Evolutionary conservation across 2,329 filamentous ascomycete species (phyloP), one percentile per base, ranked within the genome.

Genomic region (Colletotrichum sublineola): DNA sequence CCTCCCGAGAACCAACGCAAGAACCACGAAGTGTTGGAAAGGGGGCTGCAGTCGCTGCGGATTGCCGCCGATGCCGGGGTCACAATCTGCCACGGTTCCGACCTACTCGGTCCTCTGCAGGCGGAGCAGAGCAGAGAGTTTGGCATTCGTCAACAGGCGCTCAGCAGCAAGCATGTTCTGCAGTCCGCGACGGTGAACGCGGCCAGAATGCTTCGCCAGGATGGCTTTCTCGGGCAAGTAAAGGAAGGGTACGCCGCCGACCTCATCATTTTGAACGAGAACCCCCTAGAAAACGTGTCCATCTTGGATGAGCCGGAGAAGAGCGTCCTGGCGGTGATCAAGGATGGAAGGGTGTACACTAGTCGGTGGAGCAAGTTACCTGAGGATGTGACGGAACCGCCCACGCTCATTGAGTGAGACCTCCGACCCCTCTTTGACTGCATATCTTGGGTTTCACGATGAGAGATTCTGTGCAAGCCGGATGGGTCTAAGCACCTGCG

Each of bases 251-350:
- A 85, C 71, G 79, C 80, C 2, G 88, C 88, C 0, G 89, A 91
- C 77, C 56, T 91, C 53, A 74, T 90, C 40, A 79, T 90, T 3
- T 75, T 90, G 53, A 84, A 85, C 50, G 75, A 76, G 53, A 89
- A 89, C 75, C 89, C 88, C 2, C 77, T 91, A 63, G 83, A 89
- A n/a, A 84, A 90, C 75, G 83, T 90, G 24, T 81, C 82, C 0
- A 79, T 89, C 5, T 76, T 91, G 36, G 86, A 86, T 71, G 75
- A 80, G 52, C 84, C 84, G 2, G 84, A 88, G 62, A 81, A 82
- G 75, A 80, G 84, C 71, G 74, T 89, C 9, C 74, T 88, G 55
- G 84, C 82, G 2, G 87, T 90, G 1, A 81, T 90, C 60, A 89
- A 90, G 76, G 87, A 88, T 46, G 88, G 88, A 3, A 80, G 84